phyloP scores from a whole-genome alignment of 441 rosid genomes.

The Mallotus repandus region DNA sequence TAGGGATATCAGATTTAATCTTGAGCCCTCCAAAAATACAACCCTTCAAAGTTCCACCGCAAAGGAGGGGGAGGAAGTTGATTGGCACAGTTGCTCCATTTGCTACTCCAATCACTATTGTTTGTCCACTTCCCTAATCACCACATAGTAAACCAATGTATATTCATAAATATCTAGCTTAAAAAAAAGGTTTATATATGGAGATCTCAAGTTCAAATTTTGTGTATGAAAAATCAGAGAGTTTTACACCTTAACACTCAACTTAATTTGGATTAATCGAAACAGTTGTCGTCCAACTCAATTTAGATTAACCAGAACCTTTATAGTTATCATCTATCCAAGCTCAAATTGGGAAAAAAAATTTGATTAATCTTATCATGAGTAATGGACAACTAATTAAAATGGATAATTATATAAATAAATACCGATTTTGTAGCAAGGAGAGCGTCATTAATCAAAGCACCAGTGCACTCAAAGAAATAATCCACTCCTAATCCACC shows the following conservation, averaged over 20 bases:
- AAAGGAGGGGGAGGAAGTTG: background rate
- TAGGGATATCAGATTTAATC: slow-evolving; percentile 33
- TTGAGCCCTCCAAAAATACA: slow-evolving; percentile 42
- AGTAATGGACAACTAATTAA: no score
- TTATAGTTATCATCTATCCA: no score
- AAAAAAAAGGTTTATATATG: no score
- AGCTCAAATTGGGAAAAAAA: no score
- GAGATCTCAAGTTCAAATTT: no score
- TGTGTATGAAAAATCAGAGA: no score
- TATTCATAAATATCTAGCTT: no score
- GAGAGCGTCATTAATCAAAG: slow-evolving; percentile 33
- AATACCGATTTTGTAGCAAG: slow-evolving; percentile 39
- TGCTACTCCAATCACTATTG: slow-evolving; percentile 17
- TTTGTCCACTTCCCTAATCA: slow-evolving; percentile 24
- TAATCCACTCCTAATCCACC: slow-evolving; percentile 43
- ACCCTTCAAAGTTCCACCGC: slow-evolving; percentile 38
- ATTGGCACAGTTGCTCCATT: background rate
- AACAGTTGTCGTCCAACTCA: no score
- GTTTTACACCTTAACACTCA: no score
- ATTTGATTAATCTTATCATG: no score
- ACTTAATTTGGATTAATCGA: background rate
- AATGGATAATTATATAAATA: no score
- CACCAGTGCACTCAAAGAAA: slow-evolving; percentile 47
- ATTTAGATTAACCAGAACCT: no score
- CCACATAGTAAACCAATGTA: background rate